A percentile compares a stretch with the other conserved stretches of the same genome.
Conservation (phyloP, 495 filamentous ascomycete species). For the Melanomma pulvis-pyrius region DNA sequence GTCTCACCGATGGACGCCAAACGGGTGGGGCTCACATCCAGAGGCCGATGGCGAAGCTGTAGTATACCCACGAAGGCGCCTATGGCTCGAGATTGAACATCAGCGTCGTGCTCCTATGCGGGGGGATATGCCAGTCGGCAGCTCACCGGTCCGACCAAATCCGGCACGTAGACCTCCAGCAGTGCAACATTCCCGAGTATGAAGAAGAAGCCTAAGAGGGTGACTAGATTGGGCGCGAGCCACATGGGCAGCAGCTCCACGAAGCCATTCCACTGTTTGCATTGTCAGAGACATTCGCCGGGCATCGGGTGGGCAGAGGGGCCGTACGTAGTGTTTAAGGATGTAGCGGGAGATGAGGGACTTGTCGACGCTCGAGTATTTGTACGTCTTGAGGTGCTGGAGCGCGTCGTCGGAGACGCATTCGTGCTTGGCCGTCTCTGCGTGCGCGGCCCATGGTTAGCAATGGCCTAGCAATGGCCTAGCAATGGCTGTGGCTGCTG, state of each 20-base stretch:
- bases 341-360: slow-evolving; percentile 93
- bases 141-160: slow-evolving; percentile 85
- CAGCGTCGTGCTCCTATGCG: background rate
- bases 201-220: slow-evolving; percentile 90
- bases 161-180: slow-evolving; percentile 82
- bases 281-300: slow-evolving; percentile 23
- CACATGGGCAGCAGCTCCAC: slow-evolving; percentile 91
- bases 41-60: slow-evolving; percentile 87
- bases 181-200: slow-evolving; percentile 84
- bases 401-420: slow-evolving; percentile 70
- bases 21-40: slow-evolving; percentile 69
- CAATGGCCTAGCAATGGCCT: slow-evolving; percentile 16
- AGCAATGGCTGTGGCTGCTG: background rate
- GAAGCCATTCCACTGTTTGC: slow-evolving; percentile 88
- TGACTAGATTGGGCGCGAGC: slow-evolving; percentile 97
- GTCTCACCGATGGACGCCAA: background rate
- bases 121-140: background rate
- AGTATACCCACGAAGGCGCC: slow-evolving; percentile 91
- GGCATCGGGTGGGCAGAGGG: slow-evolving; percentile 16
- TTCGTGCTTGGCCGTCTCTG: slow-evolving; percentile 54
- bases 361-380: slow-evolving; percentile 96
- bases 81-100: slow-evolving; percentile 39
- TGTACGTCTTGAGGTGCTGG: slow-evolving; percentile 88
- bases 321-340: slow-evolving; percentile 85
- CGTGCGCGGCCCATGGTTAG: slow-evolving; percentile 3